Base-by-base conservation (phyloP, 371 early-diverging fungal genomes). In the Mucor plumbeus region DNA sequence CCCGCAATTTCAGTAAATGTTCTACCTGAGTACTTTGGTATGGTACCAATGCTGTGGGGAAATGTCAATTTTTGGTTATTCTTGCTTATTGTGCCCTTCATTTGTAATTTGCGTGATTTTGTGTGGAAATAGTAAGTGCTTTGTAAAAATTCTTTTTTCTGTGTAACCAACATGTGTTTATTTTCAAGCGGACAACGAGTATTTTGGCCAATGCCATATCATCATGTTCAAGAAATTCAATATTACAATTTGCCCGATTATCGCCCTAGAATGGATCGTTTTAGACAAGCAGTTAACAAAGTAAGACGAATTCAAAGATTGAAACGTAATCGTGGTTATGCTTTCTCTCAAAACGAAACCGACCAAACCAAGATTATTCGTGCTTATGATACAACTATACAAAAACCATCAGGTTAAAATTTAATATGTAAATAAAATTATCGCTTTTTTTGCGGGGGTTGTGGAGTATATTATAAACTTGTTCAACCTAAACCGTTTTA, bases 181-280 rank as follows among this genome's bases (percentile, higher is more conserved):
- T 14, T 59, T 39, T 64, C 35, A 38, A 40, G 91, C 68, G 75
- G 76, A 59, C 89, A 93, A 78, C 88, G 94, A 39, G 90, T 89
- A 76, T 89, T 90, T 75, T 75, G 85, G 69, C 85, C 90, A 38
- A 68, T 87, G 68, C 84, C 92, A 14, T 95, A 96, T 77, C 97
- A 97, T 72, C 90, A 92, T 67, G 92, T 96, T 36, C 97, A 97
- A 75, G 97, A 97, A 79, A 95, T 97, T 53, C 94, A 95, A 74
- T 95, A 97, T 79, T 95, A 89, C 87, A 94, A 94, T 79, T 92
- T 95, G 57, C 96, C 95, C 14, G 97, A 97, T 70, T 93, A 94
- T 74, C 88, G 96, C 34, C 97, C 97, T 33, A 81, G 96, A 39
- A 92, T 94, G 94, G 94, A 97, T 74, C 87, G 94, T 67, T 97